phyloP scores from a whole-genome alignment of 2,329 filamentous ascomycete genomes.

The Huntiella abstrusa region DNA sequence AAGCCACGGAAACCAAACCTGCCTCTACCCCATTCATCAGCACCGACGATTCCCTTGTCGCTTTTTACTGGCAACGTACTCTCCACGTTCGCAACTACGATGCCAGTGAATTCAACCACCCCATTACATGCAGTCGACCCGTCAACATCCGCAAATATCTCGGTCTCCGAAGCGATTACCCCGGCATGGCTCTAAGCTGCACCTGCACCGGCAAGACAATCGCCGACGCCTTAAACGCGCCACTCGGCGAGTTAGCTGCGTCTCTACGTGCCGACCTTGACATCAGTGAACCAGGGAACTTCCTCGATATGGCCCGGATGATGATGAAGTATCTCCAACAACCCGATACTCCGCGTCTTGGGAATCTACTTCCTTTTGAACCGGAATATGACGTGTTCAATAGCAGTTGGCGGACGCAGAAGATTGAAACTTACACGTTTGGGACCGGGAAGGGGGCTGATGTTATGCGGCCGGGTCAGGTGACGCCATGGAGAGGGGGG shows the following conservation, averaged over 20 bases:
- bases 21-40: not conserved
- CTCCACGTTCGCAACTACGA: not conserved
- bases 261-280: not conserved
- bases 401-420: not conserved
- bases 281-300: too few relatives aligned
- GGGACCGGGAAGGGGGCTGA: not conserved
- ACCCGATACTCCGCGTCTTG: not conserved
- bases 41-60: constrained; percentile 1
- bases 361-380: not conserved
- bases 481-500: not conserved
- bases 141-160: constrained; percentile 1
- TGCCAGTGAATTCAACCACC: not conserved
- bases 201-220: not conserved
- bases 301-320: not conserved
- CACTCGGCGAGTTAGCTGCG: not conserved
- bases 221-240: not conserved
- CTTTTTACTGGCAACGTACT: not conserved
- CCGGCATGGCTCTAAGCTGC: not conserved
- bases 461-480: not conserved
- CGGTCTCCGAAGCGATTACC: not conserved
- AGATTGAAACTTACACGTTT: not conserved
- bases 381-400: not conserved
- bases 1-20: not conserved
- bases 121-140: not conserved
- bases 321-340: not conserved